Evolutionary conservation across 176 grass and related monocot genomes (phyloP).

Genomic region (Melocanna baccifera): DNA sequence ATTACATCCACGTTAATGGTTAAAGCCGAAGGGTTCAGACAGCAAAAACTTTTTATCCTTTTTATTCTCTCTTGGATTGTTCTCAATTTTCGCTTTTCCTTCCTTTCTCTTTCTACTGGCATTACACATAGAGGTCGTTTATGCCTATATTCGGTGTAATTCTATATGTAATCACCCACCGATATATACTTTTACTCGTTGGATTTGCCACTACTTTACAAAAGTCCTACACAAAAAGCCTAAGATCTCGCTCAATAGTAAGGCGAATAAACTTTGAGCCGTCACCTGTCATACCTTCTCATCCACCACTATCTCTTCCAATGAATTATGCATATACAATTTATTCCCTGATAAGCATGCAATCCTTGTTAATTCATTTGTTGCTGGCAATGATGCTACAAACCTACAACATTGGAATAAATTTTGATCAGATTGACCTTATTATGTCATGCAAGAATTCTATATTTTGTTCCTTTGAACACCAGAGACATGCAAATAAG

Average conservation of each 20-base stretch:
- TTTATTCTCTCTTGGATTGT: no score
- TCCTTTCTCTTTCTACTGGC: no score
- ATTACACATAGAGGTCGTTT: not conserved
- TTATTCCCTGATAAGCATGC: slow-evolving; percentile 12
- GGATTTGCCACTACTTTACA: not conserved
- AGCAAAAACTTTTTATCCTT: no score
- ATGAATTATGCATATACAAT: not conserved
- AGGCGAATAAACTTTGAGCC: not conserved
- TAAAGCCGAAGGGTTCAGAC: no score
- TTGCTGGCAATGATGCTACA: not conserved
- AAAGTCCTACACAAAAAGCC: not conserved
- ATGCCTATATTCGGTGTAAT: not conserved
- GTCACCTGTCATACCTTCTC: slow-evolving; percentile 20
- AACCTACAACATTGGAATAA: slow-evolving; percentile 6
- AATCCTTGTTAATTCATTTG: slow-evolving; percentile 16
- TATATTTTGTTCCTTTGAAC: not conserved
- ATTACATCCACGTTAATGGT: no score
- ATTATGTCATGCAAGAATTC: not conserved
- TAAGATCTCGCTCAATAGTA: not conserved
- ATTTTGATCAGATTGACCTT: not conserved
- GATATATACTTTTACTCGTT: not conserved
- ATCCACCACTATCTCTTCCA: not conserved
- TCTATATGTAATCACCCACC: not conserved
- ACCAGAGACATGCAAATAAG: not conserved
- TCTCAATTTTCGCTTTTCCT: no score